These are phyloP conservation scores for Copromyces sp. DNA, from an alignment of 495 filamentous ascomycete genomes.

Conservation along the genomic window DNA sequence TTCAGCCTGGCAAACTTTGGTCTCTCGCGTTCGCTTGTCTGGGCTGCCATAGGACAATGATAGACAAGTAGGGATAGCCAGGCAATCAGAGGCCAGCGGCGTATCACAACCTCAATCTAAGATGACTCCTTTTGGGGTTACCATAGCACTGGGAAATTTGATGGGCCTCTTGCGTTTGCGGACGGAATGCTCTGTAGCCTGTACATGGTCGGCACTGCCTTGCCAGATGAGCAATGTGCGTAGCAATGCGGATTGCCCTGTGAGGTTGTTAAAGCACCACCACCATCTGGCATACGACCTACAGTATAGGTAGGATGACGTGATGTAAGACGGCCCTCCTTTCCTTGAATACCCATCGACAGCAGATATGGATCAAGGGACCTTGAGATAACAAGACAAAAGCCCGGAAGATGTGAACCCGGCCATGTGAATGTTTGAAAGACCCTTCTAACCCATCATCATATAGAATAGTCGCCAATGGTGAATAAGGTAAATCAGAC, in stretches of 20 bases:
- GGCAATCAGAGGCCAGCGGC: neutral
- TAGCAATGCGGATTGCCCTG: neutral
- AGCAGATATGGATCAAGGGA: neutral
- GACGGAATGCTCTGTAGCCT: neutral
- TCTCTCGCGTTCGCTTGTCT: neutral
- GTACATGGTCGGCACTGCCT: neutral
- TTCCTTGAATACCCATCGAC: neutral
- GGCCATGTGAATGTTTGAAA: neutral
- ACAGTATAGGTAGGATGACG: neutral
- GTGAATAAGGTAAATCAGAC: neutral
- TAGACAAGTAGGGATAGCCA: neutral
- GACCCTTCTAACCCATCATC: neutral
- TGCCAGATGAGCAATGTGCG: neutral
- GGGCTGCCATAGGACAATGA: neutral
- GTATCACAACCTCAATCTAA: neutral
- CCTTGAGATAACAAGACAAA: neutral
- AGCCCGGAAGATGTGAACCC: neutral
- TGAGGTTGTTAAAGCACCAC: neutral
- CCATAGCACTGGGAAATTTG: neutral
- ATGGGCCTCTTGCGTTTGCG: neutral
- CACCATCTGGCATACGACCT: neutral
- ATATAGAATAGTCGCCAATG: neutral
- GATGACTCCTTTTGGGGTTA: neutral
- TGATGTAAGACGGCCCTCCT: neutral
- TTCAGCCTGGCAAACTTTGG: neutral